These are phyloP conservation scores for Russula emetica DNA, from an alignment of 768 basidiomycete species.

Conservation along the genomic window DNA sequence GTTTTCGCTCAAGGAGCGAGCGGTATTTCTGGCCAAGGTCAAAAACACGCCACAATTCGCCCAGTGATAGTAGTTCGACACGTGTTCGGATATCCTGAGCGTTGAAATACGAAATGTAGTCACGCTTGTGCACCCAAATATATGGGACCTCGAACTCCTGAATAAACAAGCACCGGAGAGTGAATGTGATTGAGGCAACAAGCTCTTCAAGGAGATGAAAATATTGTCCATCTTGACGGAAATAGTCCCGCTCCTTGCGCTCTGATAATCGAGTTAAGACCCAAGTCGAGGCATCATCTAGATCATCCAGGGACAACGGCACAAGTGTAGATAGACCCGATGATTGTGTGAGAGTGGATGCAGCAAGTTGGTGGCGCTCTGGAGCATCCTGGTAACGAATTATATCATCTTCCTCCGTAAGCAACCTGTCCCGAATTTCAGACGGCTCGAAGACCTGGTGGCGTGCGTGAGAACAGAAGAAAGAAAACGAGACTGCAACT, in stretches of 20 bases:
- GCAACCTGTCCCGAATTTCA: constrained; percentile 82
- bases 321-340: constrained; percentile 58
- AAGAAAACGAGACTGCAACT: constrained; percentile 31
- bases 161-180: constrained; percentile 78
- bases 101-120: constrained; percentile 84
- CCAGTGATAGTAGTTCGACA: constrained; percentile 64
- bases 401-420: constrained; percentile 91
- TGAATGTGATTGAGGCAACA: constrained; percentile 72
- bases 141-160: constrained; percentile 92
- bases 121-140: constrained; percentile 89
- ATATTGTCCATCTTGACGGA: constrained; percentile 58
- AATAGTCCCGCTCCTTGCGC: constrained; percentile 67
- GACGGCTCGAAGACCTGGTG: constrained; percentile 94
- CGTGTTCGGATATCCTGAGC: constrained; percentile 56
- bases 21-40: constrained; percentile 86
- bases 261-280: constrained; percentile 74
- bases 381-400: constrained; percentile 89
- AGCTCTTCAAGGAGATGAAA: constrained; percentile 60
- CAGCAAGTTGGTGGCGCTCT: constrained; percentile 91
- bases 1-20: constrained; percentile 72
- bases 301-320: constrained; percentile 64
- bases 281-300: constrained; percentile 83
- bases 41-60: constrained; percentile 90
- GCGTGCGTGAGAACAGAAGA: constrained; percentile 16
- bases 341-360: constrained; percentile 70